These are phyloP conservation scores for Phytophthora aleatoria DNA, from an alignment of 352 stramenopile genomes.

Conservation along the genomic window DNA sequence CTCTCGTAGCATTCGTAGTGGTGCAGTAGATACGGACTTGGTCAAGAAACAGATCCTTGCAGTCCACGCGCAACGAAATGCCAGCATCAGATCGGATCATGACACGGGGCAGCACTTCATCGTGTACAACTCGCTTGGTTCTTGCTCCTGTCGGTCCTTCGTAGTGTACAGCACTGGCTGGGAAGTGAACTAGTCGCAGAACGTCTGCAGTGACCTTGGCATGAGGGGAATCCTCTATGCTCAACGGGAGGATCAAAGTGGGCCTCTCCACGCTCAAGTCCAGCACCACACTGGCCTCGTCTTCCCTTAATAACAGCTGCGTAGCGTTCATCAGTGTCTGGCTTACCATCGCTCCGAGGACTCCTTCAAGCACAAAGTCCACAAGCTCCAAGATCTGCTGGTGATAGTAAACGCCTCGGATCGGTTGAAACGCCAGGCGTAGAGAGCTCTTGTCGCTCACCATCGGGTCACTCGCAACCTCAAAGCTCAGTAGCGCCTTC, in stretches of 20 bases:
- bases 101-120: constrained; percentile 22
- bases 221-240: constrained; percentile 55
- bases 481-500: constrained; percentile 33
- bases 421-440: constrained; percentile 57
- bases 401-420: constrained; percentile 85
- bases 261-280: constrained; percentile 62
- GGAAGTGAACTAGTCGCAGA: constrained; percentile 65
- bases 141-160: constrained; percentile 37
- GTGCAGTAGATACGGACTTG: constrained; percentile 60
- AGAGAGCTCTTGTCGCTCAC: constrained; percentile 50
- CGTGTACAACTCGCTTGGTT: constrained; percentile 37
- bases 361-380: constrained; percentile 84
- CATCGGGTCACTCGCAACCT: constrained; percentile 25
- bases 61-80: constrained; percentile 38
- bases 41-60: constrained; percentile 50
- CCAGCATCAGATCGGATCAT: constrained; percentile 26
- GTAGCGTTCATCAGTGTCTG: constrained; percentile 75
- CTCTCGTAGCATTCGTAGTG: constrained; percentile 18
- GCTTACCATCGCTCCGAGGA: constrained; percentile 73
- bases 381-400: constrained; percentile 85
- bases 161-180: constrained; percentile 61
- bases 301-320: constrained; percentile 69
- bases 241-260: constrained; percentile 69
- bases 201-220: constrained; percentile 60
- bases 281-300: constrained; percentile 60